A percentile compares a stretch with the other conserved stretches of the same genome.
Evolutionary conservation across 2,329 filamentous ascomycete genomes (phyloP).

Genomic region (Microsporum audouinii): DNA sequence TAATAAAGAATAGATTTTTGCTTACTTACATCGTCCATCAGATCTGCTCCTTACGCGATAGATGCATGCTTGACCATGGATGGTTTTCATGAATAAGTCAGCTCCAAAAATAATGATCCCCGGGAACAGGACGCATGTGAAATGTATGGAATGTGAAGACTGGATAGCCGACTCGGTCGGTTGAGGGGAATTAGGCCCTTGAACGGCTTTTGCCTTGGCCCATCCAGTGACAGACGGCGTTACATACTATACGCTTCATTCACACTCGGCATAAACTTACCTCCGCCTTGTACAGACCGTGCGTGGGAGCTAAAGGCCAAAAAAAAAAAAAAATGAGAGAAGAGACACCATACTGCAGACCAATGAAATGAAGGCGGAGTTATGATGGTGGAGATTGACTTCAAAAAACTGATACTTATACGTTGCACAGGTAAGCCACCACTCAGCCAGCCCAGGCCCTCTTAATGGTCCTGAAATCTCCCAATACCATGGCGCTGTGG

Average conservation of each 20-base stretch:
- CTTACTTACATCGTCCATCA: not conserved
- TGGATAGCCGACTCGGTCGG: not conserved
- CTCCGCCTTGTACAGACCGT: not conserved
- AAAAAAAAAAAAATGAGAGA: not conserved
- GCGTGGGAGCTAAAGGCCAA: not conserved
- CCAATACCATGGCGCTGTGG: constrained; percentile 1
- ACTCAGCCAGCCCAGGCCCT: not conserved
- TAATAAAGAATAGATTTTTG: not conserved
- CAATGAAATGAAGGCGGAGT: not conserved
- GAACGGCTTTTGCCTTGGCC: not conserved
- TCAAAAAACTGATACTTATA: not conserved
- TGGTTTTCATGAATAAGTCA: not conserved
- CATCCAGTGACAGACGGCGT: not conserved
- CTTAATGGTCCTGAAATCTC: not conserved
- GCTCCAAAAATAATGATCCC: not conserved
- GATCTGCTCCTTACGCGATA: not conserved
- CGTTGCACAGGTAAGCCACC: not conserved
- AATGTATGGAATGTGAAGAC: not conserved
- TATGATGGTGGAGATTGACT: not conserved
- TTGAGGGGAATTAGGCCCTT: not conserved
- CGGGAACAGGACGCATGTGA: not conserved
- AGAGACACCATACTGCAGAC: not conserved
- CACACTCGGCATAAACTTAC: not conserved
- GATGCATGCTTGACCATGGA: not conserved
- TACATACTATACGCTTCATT: not conserved